Evolutionary conservation across 2,329 filamentous ascomycete species (phyloP).

Genomic region (Beauveria pseudobassiana): DNA sequence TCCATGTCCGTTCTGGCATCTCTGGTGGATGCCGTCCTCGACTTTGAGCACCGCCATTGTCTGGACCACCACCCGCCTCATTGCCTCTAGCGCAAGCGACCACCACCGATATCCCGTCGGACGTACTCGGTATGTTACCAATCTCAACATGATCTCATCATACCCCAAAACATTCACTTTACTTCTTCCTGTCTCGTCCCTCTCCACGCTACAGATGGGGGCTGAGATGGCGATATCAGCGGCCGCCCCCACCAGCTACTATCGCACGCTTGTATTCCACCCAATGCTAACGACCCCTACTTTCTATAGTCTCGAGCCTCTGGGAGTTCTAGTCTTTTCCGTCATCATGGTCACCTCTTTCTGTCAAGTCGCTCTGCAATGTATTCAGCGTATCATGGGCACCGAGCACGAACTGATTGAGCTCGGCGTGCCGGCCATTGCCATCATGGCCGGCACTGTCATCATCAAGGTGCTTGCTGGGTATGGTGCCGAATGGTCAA

Average conservation of each 20-base stretch:
- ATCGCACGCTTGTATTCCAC: background rate
- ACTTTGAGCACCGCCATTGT: constrained; percentile 78
- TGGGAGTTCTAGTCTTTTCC: constrained; percentile 75
- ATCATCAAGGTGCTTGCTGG: constrained; percentile 77
- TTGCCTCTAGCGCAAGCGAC: constrained; percentile 57
- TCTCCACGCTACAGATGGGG: background rate
- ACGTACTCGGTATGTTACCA: constrained; percentile 42
- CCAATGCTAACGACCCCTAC: constrained; percentile 16
- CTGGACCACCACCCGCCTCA: constrained; percentile 68
- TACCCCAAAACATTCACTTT: background rate
- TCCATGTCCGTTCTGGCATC: constrained; percentile 76
- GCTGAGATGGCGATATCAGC: background rate
- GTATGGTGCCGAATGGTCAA: constrained; percentile 80
- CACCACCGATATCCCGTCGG: constrained; percentile 74
- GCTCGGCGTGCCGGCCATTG: constrained; percentile 63
- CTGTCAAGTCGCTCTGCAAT: constrained; percentile 67
- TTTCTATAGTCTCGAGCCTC: constrained; percentile 56
- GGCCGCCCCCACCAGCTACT: background rate
- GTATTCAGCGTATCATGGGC: constrained; percentile 54
- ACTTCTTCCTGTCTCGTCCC: background rate
- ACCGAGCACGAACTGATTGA: constrained; percentile 62
- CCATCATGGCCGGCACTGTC: constrained; percentile 75
- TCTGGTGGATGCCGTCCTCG: constrained; percentile 70
- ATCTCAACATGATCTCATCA: background rate
- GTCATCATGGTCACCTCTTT: constrained; percentile 84